These are phyloP conservation scores for Botrytis paeoniae DNA, from an alignment of 2,329 filamentous ascomycete genomes.

Conservation along the genomic window DNA sequence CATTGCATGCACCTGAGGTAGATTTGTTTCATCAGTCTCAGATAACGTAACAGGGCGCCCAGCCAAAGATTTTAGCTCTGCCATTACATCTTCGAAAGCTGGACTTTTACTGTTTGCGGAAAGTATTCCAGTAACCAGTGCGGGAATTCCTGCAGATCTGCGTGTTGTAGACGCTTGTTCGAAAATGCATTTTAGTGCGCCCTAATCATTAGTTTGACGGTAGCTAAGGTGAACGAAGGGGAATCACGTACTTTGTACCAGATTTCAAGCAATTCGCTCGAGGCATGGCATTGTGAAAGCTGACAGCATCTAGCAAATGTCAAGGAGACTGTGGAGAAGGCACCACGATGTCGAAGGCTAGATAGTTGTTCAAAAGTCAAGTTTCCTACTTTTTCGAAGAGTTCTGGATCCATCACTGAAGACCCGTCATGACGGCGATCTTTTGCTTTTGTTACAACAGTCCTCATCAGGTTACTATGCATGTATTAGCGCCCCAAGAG, in stretches of 20 bases:
- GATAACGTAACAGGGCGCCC: constrained; percentile 50
- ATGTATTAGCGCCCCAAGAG: constrained; percentile 17
- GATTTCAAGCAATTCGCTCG: constrained; percentile 44
- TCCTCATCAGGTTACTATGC: constrained; percentile 66
- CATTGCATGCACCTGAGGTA: constrained; percentile 91
- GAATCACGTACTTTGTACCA: constrained; percentile 68
- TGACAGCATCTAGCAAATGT: constrained; percentile 82
- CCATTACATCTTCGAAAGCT: constrained; percentile 64
- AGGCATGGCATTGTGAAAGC: constrained; percentile 41
- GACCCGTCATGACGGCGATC: constrained; percentile 44
- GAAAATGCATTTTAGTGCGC: constrained; percentile 67
- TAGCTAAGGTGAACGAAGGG: not conserved
- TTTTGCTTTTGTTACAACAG: constrained; percentile 50
- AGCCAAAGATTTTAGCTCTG: constrained; percentile 59
- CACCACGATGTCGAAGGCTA: constrained; percentile 81
- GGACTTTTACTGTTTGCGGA: constrained; percentile 58
- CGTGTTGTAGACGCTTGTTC: constrained; percentile 79
- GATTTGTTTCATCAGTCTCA: constrained; percentile 56
- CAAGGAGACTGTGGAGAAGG: constrained; percentile 87
- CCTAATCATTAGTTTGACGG: constrained; percentile 42
- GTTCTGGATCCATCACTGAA: constrained; percentile 48
- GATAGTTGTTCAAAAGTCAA: constrained; percentile 81
- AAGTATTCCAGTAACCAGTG: constrained; percentile 78
- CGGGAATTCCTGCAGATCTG: constrained; percentile 87
- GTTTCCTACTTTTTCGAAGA: constrained; percentile 66